Percentiles rank a stretch among this genome's conserved stretches.
These are phyloP conservation scores for Penicillium freii DNA, from an alignment of 2,329 filamentous ascomycete species.

Conservation along the genomic window DNA sequence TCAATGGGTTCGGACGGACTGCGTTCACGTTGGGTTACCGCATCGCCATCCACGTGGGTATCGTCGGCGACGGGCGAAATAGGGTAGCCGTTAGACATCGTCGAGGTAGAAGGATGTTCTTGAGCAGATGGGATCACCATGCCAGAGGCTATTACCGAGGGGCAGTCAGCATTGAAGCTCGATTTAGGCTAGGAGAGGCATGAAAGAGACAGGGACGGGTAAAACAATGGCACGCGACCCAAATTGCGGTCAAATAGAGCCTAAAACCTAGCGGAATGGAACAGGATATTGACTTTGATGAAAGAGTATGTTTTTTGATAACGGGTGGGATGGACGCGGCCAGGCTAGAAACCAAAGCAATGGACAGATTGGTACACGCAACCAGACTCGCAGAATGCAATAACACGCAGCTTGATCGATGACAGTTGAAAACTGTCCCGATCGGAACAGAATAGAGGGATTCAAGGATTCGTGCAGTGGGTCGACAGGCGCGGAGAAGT, in stretches of 20 bases:
- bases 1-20: slow-evolving; percentile 72
- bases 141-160: slow-evolving; percentile 41
- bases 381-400: slow-evolving; percentile 20
- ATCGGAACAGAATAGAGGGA: slow-evolving; percentile 19
- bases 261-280: slow-evolving; percentile 23
- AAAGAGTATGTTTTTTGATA: slow-evolving; percentile 38
- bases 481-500: slow-evolving; percentile 42
- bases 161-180: slow-evolving; percentile 45
- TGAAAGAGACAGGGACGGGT: slow-evolving; percentile 23
- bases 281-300: slow-evolving; percentile 37
- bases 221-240: slow-evolving; percentile 38
- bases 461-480: slow-evolving; percentile 35
- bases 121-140: slow-evolving; percentile 47
- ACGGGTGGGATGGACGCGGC: slow-evolving; percentile 36
- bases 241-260: slow-evolving; percentile 25
- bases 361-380: slow-evolving; percentile 22
- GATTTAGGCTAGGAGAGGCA: slow-evolving; percentile 18
- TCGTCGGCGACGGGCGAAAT: slow-evolving; percentile 27
- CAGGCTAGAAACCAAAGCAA: slow-evolving; percentile 27
- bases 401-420: slow-evolving; percentile 17
- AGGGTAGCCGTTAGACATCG: slow-evolving; percentile 37
- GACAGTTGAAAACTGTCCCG: slow-evolving; percentile 16
- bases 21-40: slow-evolving; percentile 62
- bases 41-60: slow-evolving; percentile 36
- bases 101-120: slow-evolving; percentile 34